Conservation (phyloP, 495 filamentous ascomycete species). For the Amphirosellinia nigrospora region DNA sequence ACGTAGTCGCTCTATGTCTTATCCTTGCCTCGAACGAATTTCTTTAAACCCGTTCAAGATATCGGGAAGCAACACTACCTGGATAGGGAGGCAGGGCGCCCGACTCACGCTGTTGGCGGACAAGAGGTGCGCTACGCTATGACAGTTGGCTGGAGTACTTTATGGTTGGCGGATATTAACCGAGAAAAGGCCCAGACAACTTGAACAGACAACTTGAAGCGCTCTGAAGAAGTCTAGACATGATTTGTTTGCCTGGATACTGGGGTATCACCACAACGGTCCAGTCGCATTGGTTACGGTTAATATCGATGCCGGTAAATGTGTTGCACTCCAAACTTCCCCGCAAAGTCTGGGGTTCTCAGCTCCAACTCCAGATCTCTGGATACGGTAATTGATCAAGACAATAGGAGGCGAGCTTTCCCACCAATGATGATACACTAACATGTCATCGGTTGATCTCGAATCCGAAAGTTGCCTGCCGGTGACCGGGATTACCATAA, state of each 20-base stretch:
- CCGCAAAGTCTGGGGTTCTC: slow-evolving; percentile 18
- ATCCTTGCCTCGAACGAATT: no score
- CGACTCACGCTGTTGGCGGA: neutral
- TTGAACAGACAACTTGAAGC: neutral
- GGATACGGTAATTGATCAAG: neutral
- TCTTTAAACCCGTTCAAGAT: neutral
- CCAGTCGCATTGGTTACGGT: slow-evolving; percentile 11
- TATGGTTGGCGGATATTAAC: neutral
- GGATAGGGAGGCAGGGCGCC: neutral
- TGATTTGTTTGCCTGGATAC: neutral
- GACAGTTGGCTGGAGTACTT: neutral
- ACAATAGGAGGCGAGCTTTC: slow-evolving; percentile 6
- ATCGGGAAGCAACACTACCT: neutral
- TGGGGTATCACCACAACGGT: neutral
- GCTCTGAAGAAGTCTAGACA: neutral
- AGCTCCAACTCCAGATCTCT: neutral
- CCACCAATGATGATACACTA: slow-evolving; percentile 12
- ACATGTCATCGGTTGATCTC: neutral
- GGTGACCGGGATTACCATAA: neutral
- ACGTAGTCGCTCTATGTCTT: neutral
- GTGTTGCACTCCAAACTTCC: slow-evolving; percentile 12
- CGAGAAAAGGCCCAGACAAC: neutral
- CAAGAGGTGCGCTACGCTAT: neutral
- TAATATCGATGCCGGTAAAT: slow-evolving; percentile 18
- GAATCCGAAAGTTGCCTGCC: neutral